These are phyloP conservation scores for Echium plantagineum DNA, from an alignment of 257 asterid species.

Conservation along the genomic window DNA sequence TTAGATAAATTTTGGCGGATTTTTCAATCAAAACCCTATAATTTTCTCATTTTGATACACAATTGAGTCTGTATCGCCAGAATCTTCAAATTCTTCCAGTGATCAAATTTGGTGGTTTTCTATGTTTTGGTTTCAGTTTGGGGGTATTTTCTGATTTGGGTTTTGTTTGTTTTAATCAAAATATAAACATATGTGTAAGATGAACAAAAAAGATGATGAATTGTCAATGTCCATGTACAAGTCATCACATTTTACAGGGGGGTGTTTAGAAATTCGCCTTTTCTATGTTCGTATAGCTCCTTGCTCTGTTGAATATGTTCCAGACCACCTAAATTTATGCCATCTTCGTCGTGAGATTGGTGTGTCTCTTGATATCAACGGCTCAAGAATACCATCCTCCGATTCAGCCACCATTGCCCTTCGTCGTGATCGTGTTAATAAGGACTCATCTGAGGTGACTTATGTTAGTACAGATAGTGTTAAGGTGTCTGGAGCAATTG, in stretches of 20 bases:
- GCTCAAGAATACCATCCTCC: conserved; percentile 43
- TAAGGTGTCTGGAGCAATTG: conserved; percentile 58
- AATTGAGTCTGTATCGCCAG: too few species aligned
- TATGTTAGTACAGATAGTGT: conserved; percentile 73
- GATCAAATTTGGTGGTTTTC: too few species aligned
- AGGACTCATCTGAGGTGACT: conserved; percentile 67
- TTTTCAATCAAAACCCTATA: too few species aligned
- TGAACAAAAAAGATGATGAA: neutral
- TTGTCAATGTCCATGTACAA: conserved; percentile 16
- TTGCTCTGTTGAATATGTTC: conserved; percentile 34
- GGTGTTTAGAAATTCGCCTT: conserved; percentile 53
- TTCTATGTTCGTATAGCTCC: conserved; percentile 63
- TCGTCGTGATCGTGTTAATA: conserved; percentile 62
- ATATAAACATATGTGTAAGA: neutral
- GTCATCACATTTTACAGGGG: conserved; percentile 41
- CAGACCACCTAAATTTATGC: conserved; percentile 43
- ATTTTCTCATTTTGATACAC: too few species aligned
- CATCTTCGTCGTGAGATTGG: conserved; percentile 62
- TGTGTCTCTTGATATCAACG: conserved; percentile 46
- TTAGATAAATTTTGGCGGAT: too few species aligned
- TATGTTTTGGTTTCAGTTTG: too few species aligned
- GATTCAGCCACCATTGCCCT: conserved; percentile 39
- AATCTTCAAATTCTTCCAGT: too few species aligned
- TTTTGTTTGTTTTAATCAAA: too few species aligned
- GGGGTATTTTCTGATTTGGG: too few species aligned